Evolutionary conservation across 139 green algal genomes (phyloP).

Genomic region (Chlorella sp.): DNA sequence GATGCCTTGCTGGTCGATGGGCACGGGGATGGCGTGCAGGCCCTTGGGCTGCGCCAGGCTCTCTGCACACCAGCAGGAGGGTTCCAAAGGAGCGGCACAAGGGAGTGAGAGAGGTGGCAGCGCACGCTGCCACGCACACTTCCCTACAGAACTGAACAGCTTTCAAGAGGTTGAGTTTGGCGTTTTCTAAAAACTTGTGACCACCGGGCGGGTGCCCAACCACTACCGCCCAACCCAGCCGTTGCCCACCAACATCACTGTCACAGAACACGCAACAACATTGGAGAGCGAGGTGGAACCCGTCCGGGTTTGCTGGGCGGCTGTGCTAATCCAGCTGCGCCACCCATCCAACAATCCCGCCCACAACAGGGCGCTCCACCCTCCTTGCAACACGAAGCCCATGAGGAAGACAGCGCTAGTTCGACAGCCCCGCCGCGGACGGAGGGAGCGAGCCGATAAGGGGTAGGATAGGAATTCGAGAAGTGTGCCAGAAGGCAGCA

Average conservation of each 20-base stretch:
- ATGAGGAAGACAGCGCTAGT: background rate
- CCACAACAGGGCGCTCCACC: background rate
- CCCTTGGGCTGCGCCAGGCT: conserved; percentile 65
- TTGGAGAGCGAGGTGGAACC: too few relatives aligned
- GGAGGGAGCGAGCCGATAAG: too few relatives aligned
- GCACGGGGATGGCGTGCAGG: conserved; percentile 48
- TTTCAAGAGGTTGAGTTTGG: too few relatives aligned
- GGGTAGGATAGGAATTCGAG: too few relatives aligned
- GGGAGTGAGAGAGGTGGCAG: background rate
- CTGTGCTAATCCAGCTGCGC: too few relatives aligned
- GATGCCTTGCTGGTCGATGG: conserved; percentile 70
- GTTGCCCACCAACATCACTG: background rate
- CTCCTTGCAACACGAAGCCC: too few relatives aligned
- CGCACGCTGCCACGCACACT: background rate
- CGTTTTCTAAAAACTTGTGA: background rate
- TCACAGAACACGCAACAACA: too few relatives aligned
- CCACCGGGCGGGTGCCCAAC: background rate
- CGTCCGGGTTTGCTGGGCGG: too few relatives aligned
- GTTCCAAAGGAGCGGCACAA: background rate
- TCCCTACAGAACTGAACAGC: background rate
- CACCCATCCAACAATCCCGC: conserved; percentile 31
- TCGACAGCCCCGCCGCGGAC: too few relatives aligned
- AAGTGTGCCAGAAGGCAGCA: too few relatives aligned
- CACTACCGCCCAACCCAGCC: too few relatives aligned
- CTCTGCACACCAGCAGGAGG: conserved; percentile 41